Percentiles rank a stretch among this genome's conserved stretches.
These are phyloP conservation scores for Linnemannia exigua DNA, from an alignment of 192 early-diverging fungal species.

Conservation along the genomic window DNA sequence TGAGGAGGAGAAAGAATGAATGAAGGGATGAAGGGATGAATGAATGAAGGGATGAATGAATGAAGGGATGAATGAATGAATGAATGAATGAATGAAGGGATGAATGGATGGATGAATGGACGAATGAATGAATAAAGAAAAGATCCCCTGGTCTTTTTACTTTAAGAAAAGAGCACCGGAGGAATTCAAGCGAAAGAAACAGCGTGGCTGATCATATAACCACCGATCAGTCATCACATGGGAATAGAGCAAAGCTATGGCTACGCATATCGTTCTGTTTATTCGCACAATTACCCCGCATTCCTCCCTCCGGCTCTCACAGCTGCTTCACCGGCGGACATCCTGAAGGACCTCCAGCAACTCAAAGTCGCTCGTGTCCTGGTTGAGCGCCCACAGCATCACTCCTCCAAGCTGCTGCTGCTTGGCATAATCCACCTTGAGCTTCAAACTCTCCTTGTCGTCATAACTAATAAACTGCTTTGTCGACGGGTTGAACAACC, in stretches of 20 bases:
- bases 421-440: conserved; percentile 71
- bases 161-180: neutral
- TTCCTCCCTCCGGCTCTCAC: too few species aligned
- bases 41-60: neutral
- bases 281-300: neutral
- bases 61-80: too few species aligned
- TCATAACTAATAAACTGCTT: conserved; percentile 80
- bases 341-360: conserved; percentile 61
- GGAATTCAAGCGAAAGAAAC: neutral
- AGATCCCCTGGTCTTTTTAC: neutral
- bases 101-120: too few species aligned
- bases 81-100: neutral
- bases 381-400: conserved; percentile 79
- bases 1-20: neutral
- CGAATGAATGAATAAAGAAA: neutral
- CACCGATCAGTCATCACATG: neutral
- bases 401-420: conserved; percentile 69
- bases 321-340: conserved; percentile 12
- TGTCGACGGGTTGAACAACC: conserved; percentile 75
- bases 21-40: neutral
- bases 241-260: neutral
- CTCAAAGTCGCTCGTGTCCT: conserved; percentile 72
- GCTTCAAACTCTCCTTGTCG: conserved; percentile 68
- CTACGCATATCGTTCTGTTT: too few species aligned
- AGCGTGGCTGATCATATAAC: neutral